Conservation (phyloP, 2,329 filamentous ascomycete genomes). For the Aspergillus sp. region DNA sequence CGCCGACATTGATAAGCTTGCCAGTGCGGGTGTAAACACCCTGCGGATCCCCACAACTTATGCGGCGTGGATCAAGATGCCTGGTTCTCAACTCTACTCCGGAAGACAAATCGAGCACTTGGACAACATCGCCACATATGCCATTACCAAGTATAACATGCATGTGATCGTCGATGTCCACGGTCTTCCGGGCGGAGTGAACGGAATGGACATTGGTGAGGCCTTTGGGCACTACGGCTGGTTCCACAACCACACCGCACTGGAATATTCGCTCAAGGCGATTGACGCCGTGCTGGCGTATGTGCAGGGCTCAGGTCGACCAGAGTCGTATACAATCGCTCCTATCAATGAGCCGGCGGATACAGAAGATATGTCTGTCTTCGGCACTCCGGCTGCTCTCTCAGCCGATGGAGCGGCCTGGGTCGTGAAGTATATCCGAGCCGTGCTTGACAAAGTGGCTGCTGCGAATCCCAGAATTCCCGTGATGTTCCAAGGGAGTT, state of each 20-base stretch:
- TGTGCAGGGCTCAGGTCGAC: slow-evolving; percentile 13
- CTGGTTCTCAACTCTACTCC: slow-evolving; percentile 23
- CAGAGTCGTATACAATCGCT: slow-evolving; percentile 21
- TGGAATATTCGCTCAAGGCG: slow-evolving; percentile 20
- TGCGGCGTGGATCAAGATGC: slow-evolving; percentile 20
- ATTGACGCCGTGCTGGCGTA: slow-evolving; percentile 20
- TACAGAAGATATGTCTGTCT: slow-evolving; percentile 17
- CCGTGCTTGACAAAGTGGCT: slow-evolving; percentile 18
- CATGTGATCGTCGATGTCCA: slow-evolving; percentile 26
- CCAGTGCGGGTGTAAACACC: slow-evolving; percentile 8
- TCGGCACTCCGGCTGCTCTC: slow-evolving; percentile 23
- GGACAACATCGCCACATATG: slow-evolving; percentile 19
- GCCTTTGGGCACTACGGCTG: slow-evolving; percentile 22
- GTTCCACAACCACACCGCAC: slow-evolving; percentile 24
- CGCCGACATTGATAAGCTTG: slow-evolving; percentile 13
- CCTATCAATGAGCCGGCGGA: slow-evolving; percentile 28
- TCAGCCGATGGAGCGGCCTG: slow-evolving; percentile 21
- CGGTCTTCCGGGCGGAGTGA: slow-evolving; percentile 23
- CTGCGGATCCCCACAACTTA: slow-evolving; percentile 17
- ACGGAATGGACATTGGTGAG: slow-evolving; percentile 24
- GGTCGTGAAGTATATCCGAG: slow-evolving; percentile 22
- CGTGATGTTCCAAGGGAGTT: slow-evolving; percentile 27
- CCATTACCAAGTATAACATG: slow-evolving; percentile 22
- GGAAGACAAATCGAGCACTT: slow-evolving; percentile 20
- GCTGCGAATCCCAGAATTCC: slow-evolving; percentile 16